Base-by-base conservation (phyloP, 2,329 filamentous ascomycete species). In the Fusarium sororula region DNA sequence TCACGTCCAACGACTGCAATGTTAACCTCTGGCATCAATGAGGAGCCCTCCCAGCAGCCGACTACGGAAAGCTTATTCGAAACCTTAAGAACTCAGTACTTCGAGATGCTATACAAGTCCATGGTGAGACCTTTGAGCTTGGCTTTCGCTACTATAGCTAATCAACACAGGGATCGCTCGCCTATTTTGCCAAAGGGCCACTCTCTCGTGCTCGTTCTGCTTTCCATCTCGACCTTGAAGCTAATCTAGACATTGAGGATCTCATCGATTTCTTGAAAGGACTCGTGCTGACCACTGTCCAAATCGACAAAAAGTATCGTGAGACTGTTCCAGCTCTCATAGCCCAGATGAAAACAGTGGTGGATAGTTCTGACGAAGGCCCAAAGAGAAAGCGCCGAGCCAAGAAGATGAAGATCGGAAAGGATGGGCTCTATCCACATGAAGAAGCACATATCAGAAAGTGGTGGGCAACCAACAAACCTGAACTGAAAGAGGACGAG, bases 141-240 rank as follows among this genome's bases (percentile, higher is more conserved):
- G 30, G 26, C 7, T 26, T 54, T 28, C 28, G 28, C 22, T 24
- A 7, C 20, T 37, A 18, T 37, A 56, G 28, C 30, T 57, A 39
- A 77, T 57, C 17, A 58, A 22, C 38, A 6, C 15, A 93, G 87
- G 93, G 92, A 39, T 94, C 93, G 7, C 84, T 96, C 64, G 93
- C 93, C 66, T 96, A 95, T 81, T 95, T 96, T 81, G 92, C 92
- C 26, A 96, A 96, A 83, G 94, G 93, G 2, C 93, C 94, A 4
- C 84, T 96, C 26, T 94, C 93, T 50, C 88, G 93, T 75, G 91
- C 93, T 51, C 89, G 93, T 67, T 92, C 91, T 53, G 89, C 91
- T 20, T 94, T 94, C 72, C 89, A 91, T 65, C 83, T 90, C 20
- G 88, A 90, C 69, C 88, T 88, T 58, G 89, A 92, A 79, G 84